Evolutionary conservation across 2,329 filamentous ascomycete genomes (phyloP).

Genomic region (Pseudonectria foliicola): DNA sequence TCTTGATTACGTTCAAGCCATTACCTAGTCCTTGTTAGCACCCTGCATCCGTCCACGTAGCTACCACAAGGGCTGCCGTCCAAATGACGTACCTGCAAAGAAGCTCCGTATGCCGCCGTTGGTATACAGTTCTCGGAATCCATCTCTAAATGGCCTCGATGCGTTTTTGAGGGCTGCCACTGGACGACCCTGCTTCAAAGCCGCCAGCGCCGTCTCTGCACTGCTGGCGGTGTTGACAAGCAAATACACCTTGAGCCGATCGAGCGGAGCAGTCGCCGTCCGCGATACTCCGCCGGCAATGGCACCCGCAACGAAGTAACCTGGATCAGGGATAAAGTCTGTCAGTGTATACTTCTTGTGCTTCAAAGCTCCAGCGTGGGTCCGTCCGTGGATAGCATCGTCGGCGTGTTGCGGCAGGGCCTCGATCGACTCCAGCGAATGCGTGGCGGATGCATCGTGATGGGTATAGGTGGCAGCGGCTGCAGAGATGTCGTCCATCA

Average conservation of each 20-base stretch:
- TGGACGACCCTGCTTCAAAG: slow-evolving; percentile 64
- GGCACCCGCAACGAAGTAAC: slow-evolving; percentile 96
- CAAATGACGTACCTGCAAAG: slow-evolving; percentile 67
- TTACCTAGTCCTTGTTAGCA: slow-evolving; percentile 60
- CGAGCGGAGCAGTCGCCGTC: slow-evolving; percentile 90
- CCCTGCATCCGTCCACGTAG: background rate
- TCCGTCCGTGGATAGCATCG: slow-evolving; percentile 30
- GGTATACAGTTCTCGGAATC: slow-evolving; percentile 71
- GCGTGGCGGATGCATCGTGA: slow-evolving; percentile 17
- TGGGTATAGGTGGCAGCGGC: slow-evolving; percentile 12
- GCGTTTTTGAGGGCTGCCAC: slow-evolving; percentile 58
- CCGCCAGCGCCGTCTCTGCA: slow-evolving; percentile 50
- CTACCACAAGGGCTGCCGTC: background rate
- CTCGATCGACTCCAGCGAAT: slow-evolving; percentile 16
- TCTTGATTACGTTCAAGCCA: slow-evolving; percentile 91
- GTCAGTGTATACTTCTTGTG: slow-evolving; percentile 50
- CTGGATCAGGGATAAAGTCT: slow-evolving; percentile 74
- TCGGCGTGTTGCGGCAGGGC: slow-evolving; percentile 19
- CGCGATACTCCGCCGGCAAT: slow-evolving; percentile 90
- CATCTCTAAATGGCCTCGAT: slow-evolving; percentile 62
- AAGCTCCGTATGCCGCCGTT: slow-evolving; percentile 82
- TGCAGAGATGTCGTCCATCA: slow-evolving; percentile 12
- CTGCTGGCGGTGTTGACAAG: slow-evolving; percentile 70
- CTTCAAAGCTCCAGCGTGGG: slow-evolving; percentile 27
- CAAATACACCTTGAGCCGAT: slow-evolving; percentile 94